These are phyloP conservation scores for Isatis tinctoria DNA, from an alignment of 345 rosid species.

Conservation along the genomic window DNA sequence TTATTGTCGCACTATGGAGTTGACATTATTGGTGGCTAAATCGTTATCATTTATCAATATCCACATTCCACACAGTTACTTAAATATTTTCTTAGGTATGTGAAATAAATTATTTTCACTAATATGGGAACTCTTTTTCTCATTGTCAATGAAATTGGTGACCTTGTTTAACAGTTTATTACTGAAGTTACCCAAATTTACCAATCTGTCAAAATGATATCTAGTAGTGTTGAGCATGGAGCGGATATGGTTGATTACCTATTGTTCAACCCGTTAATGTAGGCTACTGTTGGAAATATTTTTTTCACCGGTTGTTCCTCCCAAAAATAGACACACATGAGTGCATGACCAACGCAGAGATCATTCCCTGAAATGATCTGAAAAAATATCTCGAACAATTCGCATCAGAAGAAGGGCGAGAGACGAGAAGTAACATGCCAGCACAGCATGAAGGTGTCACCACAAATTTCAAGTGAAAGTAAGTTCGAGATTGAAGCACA, in stretches of 20 bases:
- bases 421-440: too few relatives aligned
- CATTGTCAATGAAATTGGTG: not conserved
- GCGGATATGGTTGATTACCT: not conserved
- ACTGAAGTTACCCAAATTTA: not conserved
- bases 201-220: not conserved
- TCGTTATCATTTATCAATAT: constrained; percentile 7
- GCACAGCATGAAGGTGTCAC: too few relatives aligned
- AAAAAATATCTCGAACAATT: too few relatives aligned
- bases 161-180: not conserved
- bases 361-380: too few relatives aligned
- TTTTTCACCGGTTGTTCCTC: too few relatives aligned
- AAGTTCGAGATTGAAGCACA: too few relatives aligned
- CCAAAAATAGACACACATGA: too few relatives aligned
- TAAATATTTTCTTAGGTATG: not conserved
- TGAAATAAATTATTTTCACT: not conserved
- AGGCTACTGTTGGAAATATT: too few relatives aligned
- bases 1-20: constrained; percentile 22
- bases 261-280: not conserved
- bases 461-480: too few relatives aligned
- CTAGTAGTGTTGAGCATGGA: not conserved
- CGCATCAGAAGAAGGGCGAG: too few relatives aligned
- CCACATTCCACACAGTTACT: constrained; percentile 6
- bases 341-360: too few relatives aligned
- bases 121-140: not conserved
- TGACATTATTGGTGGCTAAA: constrained; percentile 14